Evolutionary conservation across 2,329 filamentous ascomycete genomes (phyloP).

Genomic region (Neonectria ditissima): DNA sequence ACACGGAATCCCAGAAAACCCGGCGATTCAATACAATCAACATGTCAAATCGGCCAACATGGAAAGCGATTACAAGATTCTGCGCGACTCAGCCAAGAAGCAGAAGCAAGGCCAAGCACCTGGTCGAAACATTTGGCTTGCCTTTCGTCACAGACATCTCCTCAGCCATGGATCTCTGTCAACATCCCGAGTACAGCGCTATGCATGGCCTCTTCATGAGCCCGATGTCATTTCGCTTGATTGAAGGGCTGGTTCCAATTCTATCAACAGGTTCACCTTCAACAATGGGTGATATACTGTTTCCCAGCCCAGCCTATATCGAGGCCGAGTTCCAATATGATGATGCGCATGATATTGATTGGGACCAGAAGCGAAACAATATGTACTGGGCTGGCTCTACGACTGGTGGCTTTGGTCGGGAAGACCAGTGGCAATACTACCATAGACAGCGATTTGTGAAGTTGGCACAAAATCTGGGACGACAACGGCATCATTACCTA

Average conservation of each 20-base stretch:
- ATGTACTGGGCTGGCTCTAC: constrained; percentile 70
- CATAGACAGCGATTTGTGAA: constrained; percentile 62
- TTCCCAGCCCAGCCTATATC: constrained; percentile 63
- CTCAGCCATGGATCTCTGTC: constrained; percentile 54
- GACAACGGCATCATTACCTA: constrained; percentile 49
- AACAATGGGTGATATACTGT: constrained; percentile 64
- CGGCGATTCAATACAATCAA: constrained; percentile 39
- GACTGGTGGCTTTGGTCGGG: constrained; percentile 59
- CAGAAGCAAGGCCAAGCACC: background rate
- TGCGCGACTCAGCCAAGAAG: constrained; percentile 37
- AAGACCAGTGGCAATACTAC: constrained; percentile 53
- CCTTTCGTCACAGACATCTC: constrained; percentile 52
- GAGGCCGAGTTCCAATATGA: constrained; percentile 57
- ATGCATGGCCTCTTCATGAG: constrained; percentile 60
- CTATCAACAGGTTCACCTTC: constrained; percentile 59
- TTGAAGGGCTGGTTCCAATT: constrained; percentile 58
- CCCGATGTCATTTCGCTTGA: constrained; percentile 56
- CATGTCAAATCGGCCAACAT: constrained; percentile 45
- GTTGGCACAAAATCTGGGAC: constrained; percentile 50
- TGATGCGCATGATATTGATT: constrained; percentile 54
- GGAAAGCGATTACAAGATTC: constrained; percentile 47
- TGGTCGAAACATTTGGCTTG: constrained; percentile 42
- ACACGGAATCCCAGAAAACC: background rate
- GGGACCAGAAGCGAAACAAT: constrained; percentile 61
- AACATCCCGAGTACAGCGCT: constrained; percentile 56